Conservation (phyloP, 805 yeast species). For the Candida gorgasii region DNA sequence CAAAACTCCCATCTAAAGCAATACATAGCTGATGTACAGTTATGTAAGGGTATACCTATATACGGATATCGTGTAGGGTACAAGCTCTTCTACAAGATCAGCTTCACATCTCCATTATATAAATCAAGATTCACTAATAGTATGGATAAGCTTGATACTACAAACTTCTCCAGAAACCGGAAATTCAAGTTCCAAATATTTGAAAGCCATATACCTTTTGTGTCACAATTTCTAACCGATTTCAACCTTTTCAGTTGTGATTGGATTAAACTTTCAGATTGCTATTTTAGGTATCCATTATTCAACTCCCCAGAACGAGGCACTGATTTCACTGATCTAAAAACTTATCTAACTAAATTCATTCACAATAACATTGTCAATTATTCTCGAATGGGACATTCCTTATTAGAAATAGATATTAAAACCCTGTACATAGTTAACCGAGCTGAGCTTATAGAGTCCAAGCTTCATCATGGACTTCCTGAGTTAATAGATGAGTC, state of each 20-base stretch:
- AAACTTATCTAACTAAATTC: constrained; percentile 9
- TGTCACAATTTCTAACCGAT: constrained; percentile 78
- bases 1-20: constrained; percentile 21
- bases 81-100: constrained; percentile 65
- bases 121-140: constrained; percentile 53
- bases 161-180: constrained; percentile 6
- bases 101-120: constrained; percentile 63
- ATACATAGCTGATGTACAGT: constrained; percentile 57
- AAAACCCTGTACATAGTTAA: constrained; percentile 62
- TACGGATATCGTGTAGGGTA: constrained; percentile 80
- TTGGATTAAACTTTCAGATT: constrained; percentile 56
- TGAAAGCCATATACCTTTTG: constrained; percentile 80
- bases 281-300: constrained; percentile 61
- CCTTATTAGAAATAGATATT: constrained; percentile 72
- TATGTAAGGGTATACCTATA: constrained; percentile 76
- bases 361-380: constrained; percentile 27
- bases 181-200: constrained; percentile 28
- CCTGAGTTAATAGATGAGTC: constrained; percentile 30
- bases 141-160: constrained; percentile 20
- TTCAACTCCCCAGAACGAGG: constrained; percentile 16
- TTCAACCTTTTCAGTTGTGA: constrained; percentile 83
- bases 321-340: constrained; percentile 14
- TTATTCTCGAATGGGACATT: constrained; percentile 58
- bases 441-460: constrained; percentile 42
- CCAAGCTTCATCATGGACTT: constrained; percentile 54